A percentile compares a stretch with the other conserved stretches of the same genome.
These are phyloP conservation scores for Apiospora pterosperma DNA, from an alignment of 2,329 filamentous ascomycete genomes.

Conservation along the genomic window DNA sequence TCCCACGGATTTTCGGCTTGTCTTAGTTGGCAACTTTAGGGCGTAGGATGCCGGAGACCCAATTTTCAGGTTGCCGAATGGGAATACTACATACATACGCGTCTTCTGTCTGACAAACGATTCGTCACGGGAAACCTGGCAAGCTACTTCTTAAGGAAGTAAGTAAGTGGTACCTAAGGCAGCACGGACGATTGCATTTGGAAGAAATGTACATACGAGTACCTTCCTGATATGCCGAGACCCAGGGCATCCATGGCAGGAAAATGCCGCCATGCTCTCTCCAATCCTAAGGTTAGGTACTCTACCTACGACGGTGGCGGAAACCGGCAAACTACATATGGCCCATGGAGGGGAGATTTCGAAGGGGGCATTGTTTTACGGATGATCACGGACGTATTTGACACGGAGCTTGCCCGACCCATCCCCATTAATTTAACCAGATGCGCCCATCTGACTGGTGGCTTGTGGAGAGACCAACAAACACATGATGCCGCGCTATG, in stretches of 20 bases:
- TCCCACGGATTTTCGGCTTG: slow-evolving; percentile 1
- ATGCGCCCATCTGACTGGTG: slow-evolving; percentile 3
- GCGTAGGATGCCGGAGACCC: background rate
- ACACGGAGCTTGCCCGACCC: slow-evolving; percentile 2
- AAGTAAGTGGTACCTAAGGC: too few species aligned
- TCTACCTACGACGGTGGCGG: slow-evolving; percentile 2
- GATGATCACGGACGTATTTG: slow-evolving; percentile 3
- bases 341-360: background rate
- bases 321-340: slow-evolving; percentile 1
- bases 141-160: background rate
- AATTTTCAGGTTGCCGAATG: background rate
- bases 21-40: background rate
- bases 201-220: background rate
- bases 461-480: slow-evolving; percentile 2
- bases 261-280: background rate
- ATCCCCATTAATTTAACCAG: slow-evolving; percentile 1
- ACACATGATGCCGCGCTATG: background rate
- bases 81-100: too few species aligned
- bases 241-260: background rate
- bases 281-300: too few species aligned
- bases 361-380: background rate
- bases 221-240: background rate
- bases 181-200: too few species aligned
- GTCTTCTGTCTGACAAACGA: background rate
- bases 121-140: background rate